Conservation (phyloP, 2,329 filamentous ascomycete genomes). For the Cordyceps farinosa region DNA sequence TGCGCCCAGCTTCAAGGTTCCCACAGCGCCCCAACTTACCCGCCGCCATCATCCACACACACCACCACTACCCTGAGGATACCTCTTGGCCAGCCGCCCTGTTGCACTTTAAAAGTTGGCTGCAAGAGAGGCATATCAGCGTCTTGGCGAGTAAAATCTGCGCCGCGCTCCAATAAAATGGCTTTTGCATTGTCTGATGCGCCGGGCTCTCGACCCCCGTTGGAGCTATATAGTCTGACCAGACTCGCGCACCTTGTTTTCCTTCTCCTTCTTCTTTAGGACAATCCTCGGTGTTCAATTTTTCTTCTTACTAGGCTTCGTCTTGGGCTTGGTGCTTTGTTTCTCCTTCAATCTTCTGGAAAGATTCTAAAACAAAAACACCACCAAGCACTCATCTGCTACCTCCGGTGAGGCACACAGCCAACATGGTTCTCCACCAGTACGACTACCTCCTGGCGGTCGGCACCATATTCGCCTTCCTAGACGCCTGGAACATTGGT, state of each 20-base stretch:
- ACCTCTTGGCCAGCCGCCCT: neutral
- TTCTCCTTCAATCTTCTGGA: neutral
- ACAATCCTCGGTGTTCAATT: neutral
- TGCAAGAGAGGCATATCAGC: neutral
- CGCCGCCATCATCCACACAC: slow-evolving; percentile 9
- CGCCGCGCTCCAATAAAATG: neutral
- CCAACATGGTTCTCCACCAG: slow-evolving; percentile 38
- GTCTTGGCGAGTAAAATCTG: slow-evolving; percentile 1
- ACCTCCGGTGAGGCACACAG: neutral
- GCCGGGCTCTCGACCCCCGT: neutral
- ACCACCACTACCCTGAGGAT: neutral
- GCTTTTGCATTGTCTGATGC: neutral
- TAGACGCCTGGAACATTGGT: slow-evolving; percentile 62
- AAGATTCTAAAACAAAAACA: neutral
- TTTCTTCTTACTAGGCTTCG: neutral
- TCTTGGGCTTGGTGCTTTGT: neutral
- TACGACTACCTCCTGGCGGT: slow-evolving; percentile 63
- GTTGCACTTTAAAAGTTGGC: neutral
- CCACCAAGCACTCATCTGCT: neutral
- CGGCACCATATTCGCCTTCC: slow-evolving; percentile 61
- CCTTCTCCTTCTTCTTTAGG: neutral
- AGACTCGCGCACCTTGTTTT: neutral
- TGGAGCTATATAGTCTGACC: slow-evolving; percentile 14
- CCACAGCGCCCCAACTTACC: slow-evolving; percentile 11
- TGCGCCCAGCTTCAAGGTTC: slow-evolving; percentile 3